These are phyloP conservation scores for Diutina rugosa DNA, from an alignment of 1,139 yeast genomes.

Conservation along the genomic window DNA sequence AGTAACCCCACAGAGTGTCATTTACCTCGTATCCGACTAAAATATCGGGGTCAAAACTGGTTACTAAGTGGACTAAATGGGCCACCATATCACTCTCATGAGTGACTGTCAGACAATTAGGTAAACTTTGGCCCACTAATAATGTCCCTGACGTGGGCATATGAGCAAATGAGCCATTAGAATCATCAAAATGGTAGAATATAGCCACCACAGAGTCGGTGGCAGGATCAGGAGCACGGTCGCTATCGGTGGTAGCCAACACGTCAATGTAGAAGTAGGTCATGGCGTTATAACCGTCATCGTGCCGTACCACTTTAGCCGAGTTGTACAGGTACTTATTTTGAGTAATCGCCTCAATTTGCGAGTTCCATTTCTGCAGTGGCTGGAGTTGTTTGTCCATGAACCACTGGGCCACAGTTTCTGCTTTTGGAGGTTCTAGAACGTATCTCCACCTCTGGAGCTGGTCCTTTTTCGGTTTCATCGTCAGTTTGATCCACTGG, in stretches of 20 bases:
- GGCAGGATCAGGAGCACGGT: slow-evolving; percentile 51
- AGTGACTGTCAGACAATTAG: slow-evolving; percentile 14
- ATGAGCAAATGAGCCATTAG: slow-evolving; percentile 13
- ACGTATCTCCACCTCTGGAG: neutral
- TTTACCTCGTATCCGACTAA: slow-evolving; percentile 79
- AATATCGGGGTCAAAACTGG: slow-evolving; percentile 72
- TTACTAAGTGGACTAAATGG: slow-evolving; percentile 37
- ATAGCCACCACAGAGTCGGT: slow-evolving; percentile 45
- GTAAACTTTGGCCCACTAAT: neutral
- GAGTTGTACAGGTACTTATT: slow-evolving; percentile 21
- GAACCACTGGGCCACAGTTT: neutral
- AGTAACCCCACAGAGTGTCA: slow-evolving; percentile 78
- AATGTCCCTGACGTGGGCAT: neutral
- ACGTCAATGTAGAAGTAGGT: slow-evolving; percentile 53
- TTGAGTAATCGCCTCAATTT: slow-evolving; percentile 4
- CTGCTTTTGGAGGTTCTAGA: neutral
- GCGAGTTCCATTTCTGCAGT: neutral
- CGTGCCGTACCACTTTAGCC: slow-evolving; percentile 21
- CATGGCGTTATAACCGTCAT: slow-evolving; percentile 34
- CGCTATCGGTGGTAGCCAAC: slow-evolving; percentile 41
- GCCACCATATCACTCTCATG: slow-evolving; percentile 46
- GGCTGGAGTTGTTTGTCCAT: neutral
- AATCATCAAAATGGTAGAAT: slow-evolving; percentile 49
- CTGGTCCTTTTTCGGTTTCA: neutral
- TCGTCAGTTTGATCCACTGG: neutral